Evolutionary conservation across 495 filamentous ascomycete genomes (phyloP), one percentile per base, ranked within the genome.

Genomic region (Astrothelium macrocarpum): DNA sequence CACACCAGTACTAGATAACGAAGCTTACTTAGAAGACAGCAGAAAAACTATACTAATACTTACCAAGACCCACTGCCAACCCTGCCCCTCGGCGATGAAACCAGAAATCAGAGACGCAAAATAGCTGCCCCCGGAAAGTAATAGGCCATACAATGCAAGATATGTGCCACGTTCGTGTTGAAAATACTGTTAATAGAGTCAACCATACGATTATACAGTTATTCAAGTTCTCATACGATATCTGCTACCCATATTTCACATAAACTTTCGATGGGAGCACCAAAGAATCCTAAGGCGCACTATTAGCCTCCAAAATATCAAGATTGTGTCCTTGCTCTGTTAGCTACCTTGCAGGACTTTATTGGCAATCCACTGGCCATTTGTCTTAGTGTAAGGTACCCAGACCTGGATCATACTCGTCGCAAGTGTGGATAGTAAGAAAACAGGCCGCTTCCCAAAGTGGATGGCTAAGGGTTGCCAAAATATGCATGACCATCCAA

Each of bases 401-500:
- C 79, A 81, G n/a, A 76, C 72, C 60, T 74, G 76, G 46, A 78
- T 71, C 32, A 71, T 79, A 68, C 81, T 64, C 32, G 79, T 78
- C 18, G 81, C 85, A n/a, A 80, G 71, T 62, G 84, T 75, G 3
- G 81, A 85, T 45, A 84, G 39, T 7, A 89, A 68, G 71, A 85
- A 88, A 1, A 83, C 81, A 53, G 82, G 74, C n/a, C 86, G 77
- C 72, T 87, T 87, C 36, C 86, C 86, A 75, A 82, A 88, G 64
- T 85, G 81, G 63, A 87, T 71, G 0, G 85, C 83, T 53, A 87
- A 79, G 0, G 85, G 84, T 71, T 89, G 85, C 86, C 85, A 89
- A 69, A 87, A 83, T 2, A 89, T 70, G 61, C 85, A 77, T 0
- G 84, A 83, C 84, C 82, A 87, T 2, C 34, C 45, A 45, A 66